Evolutionary conservation across 2,329 filamentous ascomycete genomes (phyloP).

Genomic region (Chalara sp.): DNA sequence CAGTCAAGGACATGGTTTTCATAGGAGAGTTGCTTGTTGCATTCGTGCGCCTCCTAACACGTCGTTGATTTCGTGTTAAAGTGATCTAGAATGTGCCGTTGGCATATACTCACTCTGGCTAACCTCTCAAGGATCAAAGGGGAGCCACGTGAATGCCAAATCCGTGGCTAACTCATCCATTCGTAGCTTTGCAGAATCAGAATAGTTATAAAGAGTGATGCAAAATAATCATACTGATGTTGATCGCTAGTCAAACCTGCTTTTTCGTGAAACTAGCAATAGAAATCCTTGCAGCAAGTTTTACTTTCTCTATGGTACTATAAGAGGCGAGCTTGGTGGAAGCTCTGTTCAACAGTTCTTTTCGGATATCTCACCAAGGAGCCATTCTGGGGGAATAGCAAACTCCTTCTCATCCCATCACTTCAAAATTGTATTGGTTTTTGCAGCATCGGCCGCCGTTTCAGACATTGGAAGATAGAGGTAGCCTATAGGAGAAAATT

Average conservation of each 20-base stretch:
- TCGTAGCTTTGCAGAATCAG: slow-evolving; percentile 45
- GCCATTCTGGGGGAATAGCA: too few relatives aligned
- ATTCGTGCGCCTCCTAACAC: slow-evolving; percentile 66
- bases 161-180: slow-evolving; percentile 84
- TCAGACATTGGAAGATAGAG: slow-evolving; percentile 83
- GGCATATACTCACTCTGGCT: slow-evolving; percentile 77
- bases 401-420: slow-evolving; percentile 44
- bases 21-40: slow-evolving; percentile 56
- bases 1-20: slow-evolving; percentile 75
- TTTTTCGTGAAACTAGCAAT: slow-evolving; percentile 55
- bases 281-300: too few relatives aligned
- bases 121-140: slow-evolving; percentile 89
- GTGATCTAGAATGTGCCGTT: slow-evolving; percentile 84
- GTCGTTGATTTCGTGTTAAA: slow-evolving; percentile 85
- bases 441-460: slow-evolving; percentile 65
- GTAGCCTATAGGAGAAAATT: slow-evolving; percentile 69
- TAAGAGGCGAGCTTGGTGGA: too few relatives aligned
- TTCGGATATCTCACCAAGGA: too few relatives aligned
- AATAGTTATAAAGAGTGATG: neutral
- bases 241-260: slow-evolving; percentile 66
- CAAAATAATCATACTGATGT: slow-evolving; percentile 44
- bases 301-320: slow-evolving; percentile 25
- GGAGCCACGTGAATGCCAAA: slow-evolving; percentile 69
- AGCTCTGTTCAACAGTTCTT: too few relatives aligned
- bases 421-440: slow-evolving; percentile 73